Base-by-base conservation (phyloP, 345 rosid genomes). In the Microcos paniculata region DNA sequence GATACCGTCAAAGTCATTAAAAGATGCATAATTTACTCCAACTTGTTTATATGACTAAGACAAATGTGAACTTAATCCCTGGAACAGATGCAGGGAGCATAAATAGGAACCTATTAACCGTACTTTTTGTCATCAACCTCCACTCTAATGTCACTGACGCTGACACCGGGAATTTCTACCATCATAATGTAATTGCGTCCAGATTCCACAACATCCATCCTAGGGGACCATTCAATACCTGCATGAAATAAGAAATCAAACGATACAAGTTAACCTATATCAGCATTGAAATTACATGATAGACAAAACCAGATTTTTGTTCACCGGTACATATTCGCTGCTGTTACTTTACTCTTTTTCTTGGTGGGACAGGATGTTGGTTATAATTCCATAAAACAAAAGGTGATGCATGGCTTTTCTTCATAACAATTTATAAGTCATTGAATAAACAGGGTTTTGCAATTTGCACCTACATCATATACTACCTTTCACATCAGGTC, bases 91-190 rank as follows among this genome's bases (percentile, higher is more conserved):
- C 19, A 62, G 49, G 49, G 31, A 66, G 21, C n/a, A 74, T 42
- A 48, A 57, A 59, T 58, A 33, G 56, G 43, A 56, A 51, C 71
- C 49, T 19, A 61, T 31, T 15, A 0, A 63, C 51, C 77, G 79
- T 85, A 89, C 97, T 80, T 84, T 78, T 45, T 81, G 72, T 87
- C 83, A 78, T 83, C 83, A 58, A 92, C 87, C 74, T 92, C 97
- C 80, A 94, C 98, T 84, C 88, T 86, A 70, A 94, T 81, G 78
- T 94, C 90, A 81, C 81, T 78, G 74, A 82, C 74, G 62, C 78
- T 66, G 31, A 85, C 97, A 5, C 97, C 95, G 26, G 97, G 94
- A 77, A 92, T 79, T 82, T 92, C 97, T 30, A 92, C 49, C 12
- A 84, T 89, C 49, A 94, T 67, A 62, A 90, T 71, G 80, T 88